Base-by-base conservation (phyloP, 192 early-diverging fungal genomes). In the Fimicolochytrium jonesii region DNA sequence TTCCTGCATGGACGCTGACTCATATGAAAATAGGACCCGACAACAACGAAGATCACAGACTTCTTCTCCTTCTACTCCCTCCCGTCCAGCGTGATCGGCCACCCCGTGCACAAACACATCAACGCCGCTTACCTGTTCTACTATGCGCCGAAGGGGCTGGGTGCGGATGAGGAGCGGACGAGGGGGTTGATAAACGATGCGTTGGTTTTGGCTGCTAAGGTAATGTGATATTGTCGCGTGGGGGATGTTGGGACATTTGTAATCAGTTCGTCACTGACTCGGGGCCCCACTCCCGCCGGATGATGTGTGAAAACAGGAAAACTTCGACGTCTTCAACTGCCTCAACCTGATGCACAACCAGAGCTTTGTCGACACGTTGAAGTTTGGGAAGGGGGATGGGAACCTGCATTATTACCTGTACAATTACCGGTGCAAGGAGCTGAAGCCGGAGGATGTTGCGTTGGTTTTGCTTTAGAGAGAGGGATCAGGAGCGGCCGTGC, bases 101-200 rank as follows among this genome's bases (percentile, higher is more conserved):
- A 90, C 69, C 70, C 81, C 23, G 78, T 70, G 23, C 86, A 95
- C 59, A 70, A 33, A 39, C 60, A 73, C 72, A 77, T 99, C 62
- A 85, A 92, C 51, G 95, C 95, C 0, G 94, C 94, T 11, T 99
- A 99, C 58, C 66, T 92, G 34, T 99, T 91, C 77, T 99, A 97
- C 77, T 99, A 99, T 71, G 75, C 61, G 26, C 77, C 77, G 15
- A 74, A 80, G 56, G 75, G 56, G 15, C 25, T 69, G 44, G 82
- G 75, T 17, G 55, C 76, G 47, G 72, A 82, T 52, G 75, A 76
- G 64, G 67, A 75, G 30, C 72, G 85, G 56, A 59, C 90, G 33
- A 68, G 70, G 15, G 66, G 54, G 17, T 69, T 99, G 35, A 81
- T 94, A 50, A 79, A 78, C n/a, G 92, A 93, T 66, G 87, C 86